Conservation (phyloP, 129 eudicot species). For the Tanacetum coccineum region DNA sequence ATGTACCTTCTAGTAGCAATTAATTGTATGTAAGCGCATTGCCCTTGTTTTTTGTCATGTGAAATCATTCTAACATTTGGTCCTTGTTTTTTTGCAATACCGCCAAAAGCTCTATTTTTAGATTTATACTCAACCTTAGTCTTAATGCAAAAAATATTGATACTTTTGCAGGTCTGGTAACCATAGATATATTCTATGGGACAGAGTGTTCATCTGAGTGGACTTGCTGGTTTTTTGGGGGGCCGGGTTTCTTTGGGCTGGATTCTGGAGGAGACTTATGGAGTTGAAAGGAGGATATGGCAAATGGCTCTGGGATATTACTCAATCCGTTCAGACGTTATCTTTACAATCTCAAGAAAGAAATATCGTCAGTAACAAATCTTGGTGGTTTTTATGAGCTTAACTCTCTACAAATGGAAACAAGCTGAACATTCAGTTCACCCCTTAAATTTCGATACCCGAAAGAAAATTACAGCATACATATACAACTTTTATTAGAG, state of each 20-base stretch:
- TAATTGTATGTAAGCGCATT: too few species aligned
- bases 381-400: constrained; percentile 59
- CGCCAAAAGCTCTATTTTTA: too few species aligned
- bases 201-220: constrained; percentile 82
- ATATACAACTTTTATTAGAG: constrained; percentile 80
- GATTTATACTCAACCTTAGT: neutral
- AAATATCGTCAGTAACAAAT: constrained; percentile 61
- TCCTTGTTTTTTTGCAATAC: neutral
- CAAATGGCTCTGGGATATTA: constrained; percentile 96
- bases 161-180: constrained; percentile 62
- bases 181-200: too few species aligned
- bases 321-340: constrained; percentile 74
- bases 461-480: constrained; percentile 87
- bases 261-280: constrained; percentile 84
- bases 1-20: too few species aligned
- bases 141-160: constrained; percentile 5
- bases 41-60: too few species aligned
- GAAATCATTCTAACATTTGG: neutral
- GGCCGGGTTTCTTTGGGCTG: constrained; percentile 95
- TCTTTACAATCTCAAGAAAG: constrained; percentile 73
- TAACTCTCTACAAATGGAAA: constrained; percentile 61
- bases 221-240: constrained; percentile 97
- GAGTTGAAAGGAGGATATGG: constrained; percentile 89
- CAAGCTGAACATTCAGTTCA: constrained; percentile 54
- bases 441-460: constrained; percentile 63